phyloP scores from a whole-genome alignment of 805 yeast species.

The Naumovozyma baii region DNA sequence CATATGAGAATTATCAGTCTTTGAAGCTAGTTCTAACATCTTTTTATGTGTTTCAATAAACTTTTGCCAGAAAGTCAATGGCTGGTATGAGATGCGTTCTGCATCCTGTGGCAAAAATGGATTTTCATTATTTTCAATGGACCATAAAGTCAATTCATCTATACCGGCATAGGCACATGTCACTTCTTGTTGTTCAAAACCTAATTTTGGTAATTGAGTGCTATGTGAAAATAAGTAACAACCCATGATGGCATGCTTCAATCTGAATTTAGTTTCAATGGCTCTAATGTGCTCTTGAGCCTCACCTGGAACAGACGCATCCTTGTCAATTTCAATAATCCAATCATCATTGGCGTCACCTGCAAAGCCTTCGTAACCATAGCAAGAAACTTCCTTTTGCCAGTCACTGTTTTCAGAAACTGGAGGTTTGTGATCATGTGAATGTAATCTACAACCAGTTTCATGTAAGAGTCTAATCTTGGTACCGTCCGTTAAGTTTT shows the following conservation, averaged over 20 bases:
- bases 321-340: conserved; percentile 60
- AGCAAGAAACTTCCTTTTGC: conserved; percentile 75
- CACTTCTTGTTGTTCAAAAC: conserved; percentile 76
- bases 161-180: conserved; percentile 69
- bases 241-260: conserved; percentile 74
- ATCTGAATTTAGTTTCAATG: conserved; percentile 58
- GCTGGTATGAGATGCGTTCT: conserved; percentile 44
- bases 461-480: conserved; percentile 60
- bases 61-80: conserved; percentile 47
- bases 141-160: conserved; percentile 55
- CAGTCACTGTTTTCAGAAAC: conserved; percentile 60
- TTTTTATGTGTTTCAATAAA: conserved; percentile 53
- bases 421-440: conserved; percentile 84
- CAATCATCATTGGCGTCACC: conserved; percentile 87
- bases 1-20: conserved; percentile 55
- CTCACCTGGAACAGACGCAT: conserved; percentile 39
- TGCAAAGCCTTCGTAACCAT: conserved; percentile 64
- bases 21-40: conserved; percentile 68
- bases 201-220: conserved; percentile 70
- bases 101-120: conserved; percentile 36
- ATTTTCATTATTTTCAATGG: conserved; percentile 60
- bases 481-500: conserved; percentile 56
- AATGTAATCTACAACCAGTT: conserved; percentile 62
- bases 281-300: conserved; percentile 54
- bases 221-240: conserved; percentile 66